A percentile compares a stretch with the other conserved stretches of the same genome.
These are phyloP conservation scores for Blastobotrys peoriensis DNA, from an alignment of 805 yeast genomes.

Conservation along the genomic window DNA sequence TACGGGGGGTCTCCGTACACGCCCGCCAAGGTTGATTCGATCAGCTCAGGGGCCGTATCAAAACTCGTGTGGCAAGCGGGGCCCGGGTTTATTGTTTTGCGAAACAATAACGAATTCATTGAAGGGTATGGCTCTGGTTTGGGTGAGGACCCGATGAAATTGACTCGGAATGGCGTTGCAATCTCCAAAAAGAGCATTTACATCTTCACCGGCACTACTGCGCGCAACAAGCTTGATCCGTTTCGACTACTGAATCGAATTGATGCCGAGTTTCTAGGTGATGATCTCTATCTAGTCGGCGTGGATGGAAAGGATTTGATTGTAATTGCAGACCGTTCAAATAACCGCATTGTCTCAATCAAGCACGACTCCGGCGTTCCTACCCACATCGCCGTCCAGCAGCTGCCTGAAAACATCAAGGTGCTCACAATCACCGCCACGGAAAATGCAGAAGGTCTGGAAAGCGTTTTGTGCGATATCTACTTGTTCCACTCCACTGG, in stretches of 20 bases:
- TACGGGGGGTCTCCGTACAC: not conserved
- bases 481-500: slow-evolving; percentile 19
- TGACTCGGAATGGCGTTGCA: not conserved
- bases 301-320: not conserved
- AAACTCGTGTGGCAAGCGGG: too few species aligned
- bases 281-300: not conserved
- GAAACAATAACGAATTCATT: not conserved
- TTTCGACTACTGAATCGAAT: too few species aligned
- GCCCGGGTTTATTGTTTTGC: not conserved
- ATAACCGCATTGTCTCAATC: not conserved
- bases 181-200: not conserved
- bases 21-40: too few species aligned
- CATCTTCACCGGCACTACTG: not conserved
- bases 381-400: not conserved
- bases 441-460: slow-evolving; percentile 10
- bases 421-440: slow-evolving; percentile 12
- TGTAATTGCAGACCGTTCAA: slow-evolving; percentile 1
- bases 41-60: too few species aligned
- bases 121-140: not conserved
- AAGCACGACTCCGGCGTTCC: not conserved
- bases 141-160: not conserved
- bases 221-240: too few species aligned
- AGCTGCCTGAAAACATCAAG: slow-evolving; percentile 5
- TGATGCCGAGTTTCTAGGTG: too few species aligned
- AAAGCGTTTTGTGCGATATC: slow-evolving; percentile 12